These are phyloP conservation scores for Scedosporium minutisporum DNA, from an alignment of 2,329 filamentous ascomycete genomes.

Conservation along the genomic window DNA sequence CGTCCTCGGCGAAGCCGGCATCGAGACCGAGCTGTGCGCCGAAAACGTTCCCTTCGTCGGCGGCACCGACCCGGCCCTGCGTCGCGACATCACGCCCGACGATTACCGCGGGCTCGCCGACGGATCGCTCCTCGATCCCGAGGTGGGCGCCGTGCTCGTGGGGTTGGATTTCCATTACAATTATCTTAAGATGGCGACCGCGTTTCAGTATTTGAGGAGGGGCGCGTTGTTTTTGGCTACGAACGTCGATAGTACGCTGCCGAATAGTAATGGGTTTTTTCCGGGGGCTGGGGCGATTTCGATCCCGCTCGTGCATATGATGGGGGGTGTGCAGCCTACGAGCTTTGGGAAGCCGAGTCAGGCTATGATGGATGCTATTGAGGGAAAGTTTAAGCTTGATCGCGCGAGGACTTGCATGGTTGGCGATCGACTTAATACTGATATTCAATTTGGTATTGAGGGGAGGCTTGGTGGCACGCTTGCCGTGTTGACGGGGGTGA, in stretches of 20 bases:
- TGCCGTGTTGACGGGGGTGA: slow-evolving; percentile 83
- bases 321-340: slow-evolving; percentile 53
- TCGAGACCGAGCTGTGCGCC: slow-evolving; percentile 76
- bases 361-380: slow-evolving; percentile 98
- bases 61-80: slow-evolving; percentile 70
- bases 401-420: slow-evolving; percentile 86
- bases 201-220: slow-evolving; percentile 73
- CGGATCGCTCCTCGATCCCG: slow-evolving; percentile 66
- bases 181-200: slow-evolving; percentile 82
- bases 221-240: slow-evolving; percentile 87
- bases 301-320: slow-evolving; percentile 67
- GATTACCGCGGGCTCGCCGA: slow-evolving; percentile 76
- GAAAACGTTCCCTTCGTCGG: slow-evolving; percentile 76
- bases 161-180: slow-evolving; percentile 93
- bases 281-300: slow-evolving; percentile 81
- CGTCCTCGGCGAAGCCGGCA: slow-evolving; percentile 81
- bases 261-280: slow-evolving; percentile 73
- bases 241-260: slow-evolving; percentile 84
- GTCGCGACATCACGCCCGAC: slow-evolving; percentile 67
- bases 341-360: slow-evolving; percentile 90
- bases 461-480: slow-evolving; percentile 85
- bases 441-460: slow-evolving; percentile 91
- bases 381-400: slow-evolving; percentile 89
- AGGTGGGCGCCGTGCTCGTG: slow-evolving; percentile 80
- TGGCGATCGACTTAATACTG: slow-evolving; percentile 85